A percentile compares a stretch with the other conserved stretches of the same genome.
phyloP scores from a whole-genome alignment of 164 flowering plant genomes.

The Chimonanthus praecox region DNA sequence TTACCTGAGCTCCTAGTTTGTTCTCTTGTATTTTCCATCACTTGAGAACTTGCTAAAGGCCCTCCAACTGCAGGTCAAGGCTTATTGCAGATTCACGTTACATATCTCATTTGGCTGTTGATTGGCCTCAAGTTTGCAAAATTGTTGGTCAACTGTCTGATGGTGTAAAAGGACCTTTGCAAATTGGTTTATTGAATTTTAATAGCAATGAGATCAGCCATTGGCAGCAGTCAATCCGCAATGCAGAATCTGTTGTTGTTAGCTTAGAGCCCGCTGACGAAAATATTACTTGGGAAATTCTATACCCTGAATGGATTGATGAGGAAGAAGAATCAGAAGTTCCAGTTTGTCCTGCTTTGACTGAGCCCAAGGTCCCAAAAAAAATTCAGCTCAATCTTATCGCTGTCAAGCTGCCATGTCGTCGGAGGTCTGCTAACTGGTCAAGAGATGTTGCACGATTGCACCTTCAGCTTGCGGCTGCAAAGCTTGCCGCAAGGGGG shows the following conservation, averaged over 20 bases:
- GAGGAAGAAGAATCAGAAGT: conserved; percentile 62
- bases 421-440: conserved; percentile 30
- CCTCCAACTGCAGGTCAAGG: conserved; percentile 28
- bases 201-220: conserved; percentile 30
- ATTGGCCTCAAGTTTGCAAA: conserved; percentile 33
- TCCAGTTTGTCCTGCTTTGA: conserved; percentile 16
- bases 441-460: conserved; percentile 58
- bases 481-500: conserved; percentile 41
- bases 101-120: conserved; percentile 28
- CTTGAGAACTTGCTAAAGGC: neutral
- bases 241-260: conserved; percentile 24
- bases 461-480: conserved; percentile 58
- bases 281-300: conserved; percentile 48
- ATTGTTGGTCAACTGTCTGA: conserved; percentile 20
- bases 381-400: conserved; percentile 35
- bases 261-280: conserved; percentile 30
- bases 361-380: conserved; percentile 16
- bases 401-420: conserved; percentile 59
- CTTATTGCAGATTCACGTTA: conserved; percentile 37
- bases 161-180: conserved; percentile 10
- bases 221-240: conserved; percentile 29
- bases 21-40: no score
- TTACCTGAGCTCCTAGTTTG: neutral
- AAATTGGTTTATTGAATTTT: conserved; percentile 47
- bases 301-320: conserved; percentile 66